phyloP scores from a whole-genome alignment of 1,284 basidiomycete species.

The Leccinum fallax region DNA sequence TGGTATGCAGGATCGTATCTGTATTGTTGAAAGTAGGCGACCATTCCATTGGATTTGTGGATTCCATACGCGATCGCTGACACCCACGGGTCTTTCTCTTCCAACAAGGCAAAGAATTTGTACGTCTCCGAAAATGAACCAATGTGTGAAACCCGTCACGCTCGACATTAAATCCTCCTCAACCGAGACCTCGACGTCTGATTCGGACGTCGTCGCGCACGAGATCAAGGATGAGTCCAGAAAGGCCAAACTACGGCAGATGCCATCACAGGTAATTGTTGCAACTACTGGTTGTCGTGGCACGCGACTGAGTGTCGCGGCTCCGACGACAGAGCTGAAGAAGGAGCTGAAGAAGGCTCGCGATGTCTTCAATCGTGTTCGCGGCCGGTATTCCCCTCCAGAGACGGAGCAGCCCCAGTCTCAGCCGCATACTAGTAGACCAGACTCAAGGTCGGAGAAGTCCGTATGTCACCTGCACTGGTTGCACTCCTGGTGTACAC shows the following conservation, averaged over 20 bases:
- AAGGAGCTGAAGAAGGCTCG: slow-evolving; percentile 41
- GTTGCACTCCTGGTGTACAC: slow-evolving; percentile 89
- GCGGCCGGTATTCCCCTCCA: slow-evolving; percentile 24
- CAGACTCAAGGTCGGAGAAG: slow-evolving; percentile 32
- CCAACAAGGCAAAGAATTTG: slow-evolving; percentile 64
- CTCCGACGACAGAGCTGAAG: slow-evolving; percentile 29
- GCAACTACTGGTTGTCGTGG: slow-evolving; percentile 7
- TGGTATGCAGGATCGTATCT: too few relatives aligned
- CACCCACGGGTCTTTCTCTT: not conserved
- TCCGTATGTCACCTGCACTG: slow-evolving; percentile 75
- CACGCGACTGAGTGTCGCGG: slow-evolving; percentile 17
- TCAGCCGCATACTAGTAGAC: slow-evolving; percentile 2
- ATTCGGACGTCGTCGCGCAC: slow-evolving; percentile 34
- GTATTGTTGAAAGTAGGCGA: slow-evolving; percentile 82
- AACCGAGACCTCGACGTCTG: slow-evolving; percentile 48
- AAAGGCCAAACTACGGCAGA: slow-evolving; percentile 32
- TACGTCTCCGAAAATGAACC: slow-evolving; percentile 46
- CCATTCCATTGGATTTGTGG: not conserved
- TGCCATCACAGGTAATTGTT: slow-evolving; percentile 29
- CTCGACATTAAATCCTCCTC: slow-evolving; percentile 51
- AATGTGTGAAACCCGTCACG: slow-evolving; percentile 38
- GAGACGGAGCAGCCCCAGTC: slow-evolving; percentile 20
- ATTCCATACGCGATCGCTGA: slow-evolving; percentile 1
- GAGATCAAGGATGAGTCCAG: slow-evolving; percentile 37
- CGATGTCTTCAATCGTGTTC: slow-evolving; percentile 42